Base-by-base conservation (phyloP, 208 protist genomes). In the Angomonas ambiguus region DNA sequence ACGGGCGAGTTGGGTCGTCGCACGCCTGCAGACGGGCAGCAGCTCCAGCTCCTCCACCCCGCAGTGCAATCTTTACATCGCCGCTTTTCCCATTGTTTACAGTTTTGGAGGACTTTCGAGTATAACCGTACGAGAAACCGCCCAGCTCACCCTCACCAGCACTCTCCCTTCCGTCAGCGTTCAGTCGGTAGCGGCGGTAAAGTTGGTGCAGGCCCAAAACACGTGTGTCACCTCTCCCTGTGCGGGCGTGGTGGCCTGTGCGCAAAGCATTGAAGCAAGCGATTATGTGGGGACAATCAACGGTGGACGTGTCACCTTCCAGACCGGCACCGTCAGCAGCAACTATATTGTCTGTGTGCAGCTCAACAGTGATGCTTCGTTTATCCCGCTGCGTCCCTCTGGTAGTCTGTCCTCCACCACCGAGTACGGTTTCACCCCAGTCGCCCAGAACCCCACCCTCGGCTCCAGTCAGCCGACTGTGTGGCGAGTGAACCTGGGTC, bases 261-360 rank as follows among this genome's bases (percentile, higher is more conserved):
- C 72, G 45, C 25, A 71, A 13, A 53, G 34, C 3, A 60, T 66
- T 28, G 28, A 62, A 0, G n/a, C 59, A 5, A 57, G 45, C 11
- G 82, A 93, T 72, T 94, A 85, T 74, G 69, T 77, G 2, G 69
- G 79, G 30, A 59, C 76, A 35, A 22, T 72, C 27, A 76, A 24
- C 57, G 63, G 64, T 28, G 63, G 48, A 24, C 63, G 51, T 2
- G 69, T 62, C 25, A 69, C 69, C 20, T 31, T 80, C 4, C 59
- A 51, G 32, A 65, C 69, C 42, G 62, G 41, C 55, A 55, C 69
- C 30, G 62, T 57, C 5, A 35, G 22, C 27, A 69, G 45, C 31
- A 76, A 63, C 63, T 91, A 93, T 62, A 71, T 96, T 22, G 60
- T 96, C 0, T 96, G 91, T 45, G 82, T 87, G 11, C 57, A 69